Evolutionary conservation across 768 basidiomycete genomes (phyloP).

Genomic region (Paxillus ammoniavirescens): DNA sequence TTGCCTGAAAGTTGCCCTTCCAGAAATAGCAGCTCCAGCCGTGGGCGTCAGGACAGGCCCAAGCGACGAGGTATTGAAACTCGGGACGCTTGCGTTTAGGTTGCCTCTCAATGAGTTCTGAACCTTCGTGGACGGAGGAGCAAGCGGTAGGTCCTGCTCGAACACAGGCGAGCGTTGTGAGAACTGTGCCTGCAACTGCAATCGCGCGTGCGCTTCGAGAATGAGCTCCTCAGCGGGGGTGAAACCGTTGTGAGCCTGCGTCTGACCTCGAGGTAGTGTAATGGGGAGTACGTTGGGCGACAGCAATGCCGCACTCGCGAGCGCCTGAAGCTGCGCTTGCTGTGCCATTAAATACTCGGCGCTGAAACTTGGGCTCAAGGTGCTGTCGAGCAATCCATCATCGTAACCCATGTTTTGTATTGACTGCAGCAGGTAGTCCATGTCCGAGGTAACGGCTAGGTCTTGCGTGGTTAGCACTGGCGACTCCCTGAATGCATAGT

Average conservation of each 20-base stretch:
- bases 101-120: constrained; percentile 5
- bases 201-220: constrained; percentile 49
- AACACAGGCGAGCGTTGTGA: constrained; percentile 8
- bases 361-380: constrained; percentile 12
- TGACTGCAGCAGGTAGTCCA: constrained; percentile 39
- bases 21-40: not conserved
- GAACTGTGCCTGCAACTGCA: constrained; percentile 16
- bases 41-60: not conserved
- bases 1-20: constrained; percentile 10
- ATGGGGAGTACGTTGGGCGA: constrained; percentile 9
- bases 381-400: constrained; percentile 11
- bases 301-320: constrained; percentile 17
- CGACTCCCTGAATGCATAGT: constrained; percentile 15
- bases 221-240: constrained; percentile 70
- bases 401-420: constrained; percentile 25
- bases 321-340: constrained; percentile 21
- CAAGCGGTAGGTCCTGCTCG: constrained; percentile 1
- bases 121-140: not conserved
- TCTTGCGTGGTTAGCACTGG: constrained; percentile 13
- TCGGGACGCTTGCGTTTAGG: constrained; percentile 5
- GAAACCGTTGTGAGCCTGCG: constrained; percentile 52
- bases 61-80: constrained; percentile 3
- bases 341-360: constrained; percentile 16
- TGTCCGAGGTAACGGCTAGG: constrained; percentile 34
- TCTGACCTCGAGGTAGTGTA: constrained; percentile 21